Evolutionary conservation across 2,329 filamentous ascomycete genomes (phyloP).

Genomic region (Ascochyta clinopodiicola): DNA sequence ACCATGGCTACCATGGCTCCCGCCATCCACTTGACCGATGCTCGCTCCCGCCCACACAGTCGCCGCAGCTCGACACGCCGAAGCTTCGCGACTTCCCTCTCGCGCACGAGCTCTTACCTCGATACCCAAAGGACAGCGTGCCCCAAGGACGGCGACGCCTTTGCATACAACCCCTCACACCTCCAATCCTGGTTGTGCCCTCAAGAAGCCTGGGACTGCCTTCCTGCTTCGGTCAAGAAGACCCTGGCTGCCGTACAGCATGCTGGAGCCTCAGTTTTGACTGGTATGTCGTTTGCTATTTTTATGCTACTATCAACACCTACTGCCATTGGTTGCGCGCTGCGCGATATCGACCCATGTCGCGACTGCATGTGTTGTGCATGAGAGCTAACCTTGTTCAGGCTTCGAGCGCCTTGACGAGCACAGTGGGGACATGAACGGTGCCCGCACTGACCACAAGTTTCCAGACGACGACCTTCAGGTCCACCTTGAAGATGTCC

Average conservation of each 20-base stretch:
- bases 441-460: slow-evolving; percentile 22
- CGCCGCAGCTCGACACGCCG: slow-evolving; percentile 38
- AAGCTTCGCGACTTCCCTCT: slow-evolving; percentile 32
- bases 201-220: slow-evolving; percentile 43
- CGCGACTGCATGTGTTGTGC: slow-evolving; percentile 8
- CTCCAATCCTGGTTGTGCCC: slow-evolving; percentile 50
- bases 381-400: slow-evolving; percentile 24
- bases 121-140: slow-evolving; percentile 41
- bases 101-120: slow-evolving; percentile 28
- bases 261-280: slow-evolving; percentile 55
- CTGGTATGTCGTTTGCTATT: slow-evolving; percentile 40
- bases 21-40: slow-evolving; percentile 32
- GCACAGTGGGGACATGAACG: slow-evolving; percentile 26
- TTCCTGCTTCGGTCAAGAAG: slow-evolving; percentile 46
- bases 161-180: slow-evolving; percentile 47
- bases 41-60: slow-evolving; percentile 22
- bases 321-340: slow-evolving; percentile 7
- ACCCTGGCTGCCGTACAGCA: slow-evolving; percentile 49
- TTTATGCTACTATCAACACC: slow-evolving; percentile 14
- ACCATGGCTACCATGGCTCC: slow-evolving; percentile 28
- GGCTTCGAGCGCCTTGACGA: slow-evolving; percentile 43
- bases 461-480: slow-evolving; percentile 31
- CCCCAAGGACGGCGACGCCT: slow-evolving; percentile 46
- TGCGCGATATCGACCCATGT: slow-evolving; percentile 16
- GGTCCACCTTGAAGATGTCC: slow-evolving; percentile 34